Evolutionary conservation across 1,139 yeast genomes (phyloP).

Genomic region (Kodamaea derodonti): DNA sequence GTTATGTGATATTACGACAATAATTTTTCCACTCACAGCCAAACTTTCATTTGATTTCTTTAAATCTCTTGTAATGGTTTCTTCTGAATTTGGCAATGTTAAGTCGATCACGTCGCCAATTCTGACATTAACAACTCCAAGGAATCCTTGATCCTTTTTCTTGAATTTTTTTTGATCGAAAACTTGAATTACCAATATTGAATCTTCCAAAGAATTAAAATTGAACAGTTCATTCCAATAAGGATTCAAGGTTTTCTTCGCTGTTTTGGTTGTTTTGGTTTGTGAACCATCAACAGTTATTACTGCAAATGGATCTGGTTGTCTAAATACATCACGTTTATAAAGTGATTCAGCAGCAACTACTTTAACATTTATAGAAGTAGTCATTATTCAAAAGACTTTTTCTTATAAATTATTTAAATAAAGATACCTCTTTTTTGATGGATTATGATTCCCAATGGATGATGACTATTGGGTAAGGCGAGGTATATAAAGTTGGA

Average conservation of each 20-base stretch:
- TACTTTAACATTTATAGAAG: conserved; percentile 62
- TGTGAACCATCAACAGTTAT: conserved; percentile 95
- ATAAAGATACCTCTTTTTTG: not conserved
- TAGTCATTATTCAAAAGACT: conserved; percentile 11
- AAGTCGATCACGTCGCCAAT: conserved; percentile 87
- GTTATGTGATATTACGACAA: conserved; percentile 63
- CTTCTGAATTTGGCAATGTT: conserved; percentile 55
- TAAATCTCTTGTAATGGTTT: conserved; percentile 89
- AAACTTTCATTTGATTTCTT: conserved; percentile 88
- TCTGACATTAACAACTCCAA: conserved; percentile 91
- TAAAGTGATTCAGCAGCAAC: conserved; percentile 96
- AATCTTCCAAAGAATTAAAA: conserved; percentile 73
- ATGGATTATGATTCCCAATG: no score
- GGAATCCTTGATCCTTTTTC: conserved; percentile 97
- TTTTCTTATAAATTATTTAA: no score
- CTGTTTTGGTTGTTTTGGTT: conserved; percentile 91
- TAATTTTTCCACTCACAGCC: conserved; percentile 88
- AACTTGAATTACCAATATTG: conserved; percentile 87
- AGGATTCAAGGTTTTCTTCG: conserved; percentile 91
- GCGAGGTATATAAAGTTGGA: no score
- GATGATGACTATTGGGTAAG: no score
- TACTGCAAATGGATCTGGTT: conserved; percentile 98
- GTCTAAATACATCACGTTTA: conserved; percentile 90
- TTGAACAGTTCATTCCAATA: conserved; percentile 95
- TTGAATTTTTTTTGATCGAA: conserved; percentile 97